Evolutionary conservation across 1,139 yeast species (phyloP), one percentile per base, ranked within the genome.

Genomic region (Candida albicans): DNA sequence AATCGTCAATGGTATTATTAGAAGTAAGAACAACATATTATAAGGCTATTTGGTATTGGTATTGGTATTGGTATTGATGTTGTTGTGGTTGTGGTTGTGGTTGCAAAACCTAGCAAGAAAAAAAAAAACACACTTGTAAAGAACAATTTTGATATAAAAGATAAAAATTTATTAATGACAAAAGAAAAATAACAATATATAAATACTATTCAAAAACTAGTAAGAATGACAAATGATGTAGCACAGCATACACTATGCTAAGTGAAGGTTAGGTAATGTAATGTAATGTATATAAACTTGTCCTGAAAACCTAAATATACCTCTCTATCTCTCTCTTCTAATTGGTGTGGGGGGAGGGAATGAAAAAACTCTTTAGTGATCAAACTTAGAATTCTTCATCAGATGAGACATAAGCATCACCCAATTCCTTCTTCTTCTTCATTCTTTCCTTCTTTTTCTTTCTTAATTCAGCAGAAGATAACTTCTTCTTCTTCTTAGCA

Each of bases 381-480:
- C 35, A 31, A 30, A 44, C 53, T 62, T 62, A 68, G 53, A 66
- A 64, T 37, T 91, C 98, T 46, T 85, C 96, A 64, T 90, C 98
- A 57, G 95, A 87, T 58, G 97, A 91, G 60, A 90, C 96, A 73
- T 93, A 93, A 73, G 95, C 98, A 69, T 93, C 99, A 82, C 98
- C 98, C 73, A 90, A 77, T 75, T 87, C 96, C 96, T 93, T 93
- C 97, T 93, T 93, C 95, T 91, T 93, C 88, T 87, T 89, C 98
- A 93, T 91, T 85, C 99, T 90, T 81, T 93, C 99, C 96, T 93
- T 93, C 97, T 93, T 93, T 96, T 93, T 93, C 96, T 93, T 93
- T 84, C 99, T 88, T 74, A 93, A 82, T 78, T 93, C 99, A 59
- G 99, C 97, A 68, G 98, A 91, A 59, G 97, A 87, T 71, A 93